phyloP scores from a whole-genome alignment of 192 early-diverging fungal genomes.

The Backusella tuberculispora region DNA sequence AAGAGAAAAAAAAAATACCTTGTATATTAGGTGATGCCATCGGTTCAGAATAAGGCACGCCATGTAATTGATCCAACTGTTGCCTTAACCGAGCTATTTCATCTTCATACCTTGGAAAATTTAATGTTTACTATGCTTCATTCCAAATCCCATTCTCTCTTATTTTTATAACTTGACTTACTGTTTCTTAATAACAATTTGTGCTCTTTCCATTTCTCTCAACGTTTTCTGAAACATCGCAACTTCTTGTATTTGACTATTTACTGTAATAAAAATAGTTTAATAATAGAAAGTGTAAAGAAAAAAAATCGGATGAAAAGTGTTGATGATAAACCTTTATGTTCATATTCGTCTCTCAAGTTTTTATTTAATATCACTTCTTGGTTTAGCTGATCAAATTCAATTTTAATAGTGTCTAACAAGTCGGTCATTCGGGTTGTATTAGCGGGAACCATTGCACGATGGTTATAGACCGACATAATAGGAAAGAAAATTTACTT shows the following conservation, averaged over 20 bases:
- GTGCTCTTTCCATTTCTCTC: constrained; percentile 81
- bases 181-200: constrained; percentile 75
- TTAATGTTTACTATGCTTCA: neutral
- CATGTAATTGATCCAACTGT: constrained; percentile 69
- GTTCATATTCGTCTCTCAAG: constrained; percentile 87
- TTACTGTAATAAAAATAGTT: constrained; percentile 49
- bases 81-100: constrained; percentile 82
- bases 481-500: neutral
- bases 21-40: constrained; percentile 39
- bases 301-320: neutral
- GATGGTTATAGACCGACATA: constrained; percentile 72
- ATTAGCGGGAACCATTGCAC: constrained; percentile 74
- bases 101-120: constrained; percentile 69
- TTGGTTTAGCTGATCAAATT: constrained; percentile 79
- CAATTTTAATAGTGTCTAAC: constrained; percentile 76
- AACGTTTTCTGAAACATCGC: constrained; percentile 76
- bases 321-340: constrained; percentile 65
- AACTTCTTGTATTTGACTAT: constrained; percentile 80
- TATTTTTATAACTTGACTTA: constrained; percentile 44
- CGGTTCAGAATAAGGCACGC: constrained; percentile 58
- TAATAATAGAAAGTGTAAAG: neutral
- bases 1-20: constrained; percentile 18
- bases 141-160: neutral
- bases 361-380: constrained; percentile 73
- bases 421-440: constrained; percentile 72